Percentiles rank a stretch among this genome's conserved stretches.
These are phyloP conservation scores for Tolypocladium inflatum DNA, from an alignment of 2,329 filamentous ascomycete species.

Conservation along the genomic window DNA sequence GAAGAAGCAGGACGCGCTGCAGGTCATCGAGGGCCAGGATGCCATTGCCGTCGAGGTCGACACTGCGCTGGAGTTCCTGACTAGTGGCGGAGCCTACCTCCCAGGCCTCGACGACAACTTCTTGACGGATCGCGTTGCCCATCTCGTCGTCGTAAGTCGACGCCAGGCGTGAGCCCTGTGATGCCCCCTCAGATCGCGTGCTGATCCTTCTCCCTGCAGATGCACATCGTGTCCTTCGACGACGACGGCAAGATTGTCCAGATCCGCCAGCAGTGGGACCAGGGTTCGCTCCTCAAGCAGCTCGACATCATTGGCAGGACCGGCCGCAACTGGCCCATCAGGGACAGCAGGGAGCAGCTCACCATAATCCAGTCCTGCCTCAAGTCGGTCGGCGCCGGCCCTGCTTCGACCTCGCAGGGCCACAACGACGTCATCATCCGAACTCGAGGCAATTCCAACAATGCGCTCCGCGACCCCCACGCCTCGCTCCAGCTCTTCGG, in stretches of 20 bases:
- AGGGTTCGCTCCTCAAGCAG: slow-evolving; percentile 84
- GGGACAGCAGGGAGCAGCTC: slow-evolving; percentile 75
- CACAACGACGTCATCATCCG: slow-evolving; percentile 29
- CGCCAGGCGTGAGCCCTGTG: not conserved
- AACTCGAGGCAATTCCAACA: slow-evolving; percentile 42
- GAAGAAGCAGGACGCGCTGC: slow-evolving; percentile 70
- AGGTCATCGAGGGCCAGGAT: slow-evolving; percentile 60
- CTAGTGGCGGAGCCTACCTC: slow-evolving; percentile 75
- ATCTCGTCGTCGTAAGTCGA: slow-evolving; percentile 66
- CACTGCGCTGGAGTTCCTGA: slow-evolving; percentile 72
- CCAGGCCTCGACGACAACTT: slow-evolving; percentile 93
- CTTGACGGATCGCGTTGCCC: slow-evolving; percentile 69
- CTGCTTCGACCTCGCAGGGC: slow-evolving; percentile 17
- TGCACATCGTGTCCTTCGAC: slow-evolving; percentile 84
- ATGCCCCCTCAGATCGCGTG: not conserved
- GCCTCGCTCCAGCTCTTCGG: slow-evolving; percentile 68
- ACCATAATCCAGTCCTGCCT: slow-evolving; percentile 60
- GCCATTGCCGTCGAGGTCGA: slow-evolving; percentile 76
- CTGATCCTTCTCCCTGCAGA: slow-evolving; percentile 33
- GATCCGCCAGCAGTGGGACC: slow-evolving; percentile 91
- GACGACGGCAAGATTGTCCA: slow-evolving; percentile 67
- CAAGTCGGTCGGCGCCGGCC: slow-evolving; percentile 33
- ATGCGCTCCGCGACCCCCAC: slow-evolving; percentile 53
- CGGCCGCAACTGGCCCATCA: slow-evolving; percentile 90
- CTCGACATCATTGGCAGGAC: slow-evolving; percentile 87